Percentiles rank a stretch among this genome's conserved stretches.
These are phyloP conservation scores for Lactarius psammicola DNA, from an alignment of 768 basidiomycete genomes.

Conservation along the genomic window DNA sequence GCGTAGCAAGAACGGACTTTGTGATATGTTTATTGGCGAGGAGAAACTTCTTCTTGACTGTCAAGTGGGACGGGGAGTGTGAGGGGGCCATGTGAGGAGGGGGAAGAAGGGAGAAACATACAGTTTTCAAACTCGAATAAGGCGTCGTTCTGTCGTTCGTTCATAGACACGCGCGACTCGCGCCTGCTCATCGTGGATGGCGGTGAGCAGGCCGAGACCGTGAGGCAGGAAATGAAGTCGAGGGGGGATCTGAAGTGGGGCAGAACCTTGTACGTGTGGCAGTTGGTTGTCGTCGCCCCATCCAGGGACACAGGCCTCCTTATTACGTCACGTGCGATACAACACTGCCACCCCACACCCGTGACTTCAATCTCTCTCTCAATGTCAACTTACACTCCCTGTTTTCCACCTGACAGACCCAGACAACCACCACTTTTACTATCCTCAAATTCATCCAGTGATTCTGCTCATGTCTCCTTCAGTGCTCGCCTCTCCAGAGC, in stretches of 20 bases:
- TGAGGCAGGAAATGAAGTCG: constrained; percentile 11
- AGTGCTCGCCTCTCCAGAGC: constrained; percentile 14
- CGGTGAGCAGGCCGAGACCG: constrained; percentile 26
- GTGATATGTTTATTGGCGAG: constrained; percentile 91
- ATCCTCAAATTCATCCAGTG: background rate
- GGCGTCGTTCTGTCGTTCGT: constrained; percentile 71
- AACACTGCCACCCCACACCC: background rate
- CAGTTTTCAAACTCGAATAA: constrained; percentile 83
- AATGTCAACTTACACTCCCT: constrained; percentile 23
- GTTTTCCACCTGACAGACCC: constrained; percentile 10
- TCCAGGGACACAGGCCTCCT: background rate
- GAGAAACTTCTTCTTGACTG: constrained; percentile 91
- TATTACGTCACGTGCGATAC: background rate
- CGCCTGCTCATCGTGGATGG: constrained; percentile 39
- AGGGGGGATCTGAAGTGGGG: background rate
- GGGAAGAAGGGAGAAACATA: constrained; percentile 44
- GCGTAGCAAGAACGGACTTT: constrained; percentile 49
- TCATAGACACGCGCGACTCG: constrained; percentile 49
- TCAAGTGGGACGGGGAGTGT: constrained; percentile 37
- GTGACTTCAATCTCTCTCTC: background rate
- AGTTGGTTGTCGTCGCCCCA: background rate
- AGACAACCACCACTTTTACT: background rate
- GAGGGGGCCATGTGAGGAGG: constrained; percentile 28
- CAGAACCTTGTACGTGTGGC: constrained; percentile 5
- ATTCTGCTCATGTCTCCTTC: background rate